Evolutionary conservation across 164 flowering plant species (phyloP).

Genomic region (Echeveria elegans): DNA sequence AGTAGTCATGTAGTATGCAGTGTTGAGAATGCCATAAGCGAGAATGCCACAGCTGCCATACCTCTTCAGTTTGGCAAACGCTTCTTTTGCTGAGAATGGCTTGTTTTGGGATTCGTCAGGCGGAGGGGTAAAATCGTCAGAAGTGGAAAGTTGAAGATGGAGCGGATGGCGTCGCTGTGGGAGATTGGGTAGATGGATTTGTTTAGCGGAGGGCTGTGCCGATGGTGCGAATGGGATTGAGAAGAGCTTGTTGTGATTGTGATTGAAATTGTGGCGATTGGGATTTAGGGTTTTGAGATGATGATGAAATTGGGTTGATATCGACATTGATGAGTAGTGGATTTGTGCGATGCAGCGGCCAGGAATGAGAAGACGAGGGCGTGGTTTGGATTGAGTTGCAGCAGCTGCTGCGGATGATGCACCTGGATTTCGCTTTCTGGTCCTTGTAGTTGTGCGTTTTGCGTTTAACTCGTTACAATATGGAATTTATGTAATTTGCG

Average conservation of each 20-base stretch:
- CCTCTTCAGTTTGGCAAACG: background rate
- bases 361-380: background rate
- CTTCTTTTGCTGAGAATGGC: background rate
- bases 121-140: background rate
- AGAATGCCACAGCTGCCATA: background rate
- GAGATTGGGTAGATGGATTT: background rate
- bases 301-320: background rate
- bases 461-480: too few relatives aligned
- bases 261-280: background rate
- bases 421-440: too few relatives aligned
- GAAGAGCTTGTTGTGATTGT: background rate
- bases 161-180: too few relatives aligned
- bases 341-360: background rate
- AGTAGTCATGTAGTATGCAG: background rate
- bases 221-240: background rate
- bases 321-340: background rate
- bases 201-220: background rate
- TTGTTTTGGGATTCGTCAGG: background rate
- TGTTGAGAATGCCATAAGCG: background rate
- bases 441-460: too few relatives aligned
- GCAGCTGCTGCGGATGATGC: too few relatives aligned
- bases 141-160: background rate
- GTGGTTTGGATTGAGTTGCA: too few relatives aligned
- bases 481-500: too few relatives aligned
- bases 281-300: background rate